Evolutionary conservation across 2,329 filamentous ascomycete genomes (phyloP).

Genomic region (Fusarium tuaranense): DNA sequence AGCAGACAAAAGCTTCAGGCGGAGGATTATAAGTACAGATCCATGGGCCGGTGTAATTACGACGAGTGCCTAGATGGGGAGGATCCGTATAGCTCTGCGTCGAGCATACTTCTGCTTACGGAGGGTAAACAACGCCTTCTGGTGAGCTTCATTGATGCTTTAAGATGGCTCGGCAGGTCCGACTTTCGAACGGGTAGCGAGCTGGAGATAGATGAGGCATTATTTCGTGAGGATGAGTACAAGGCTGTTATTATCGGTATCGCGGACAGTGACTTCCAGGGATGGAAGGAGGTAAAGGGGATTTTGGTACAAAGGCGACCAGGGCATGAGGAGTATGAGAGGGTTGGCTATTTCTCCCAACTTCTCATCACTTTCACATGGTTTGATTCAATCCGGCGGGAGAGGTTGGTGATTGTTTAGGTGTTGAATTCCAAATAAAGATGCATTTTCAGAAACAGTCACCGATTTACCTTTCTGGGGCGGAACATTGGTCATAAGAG

Average conservation of each 20-base stretch:
- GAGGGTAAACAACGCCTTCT: not conserved
- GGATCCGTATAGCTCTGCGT: not conserved
- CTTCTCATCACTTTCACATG: not conserved
- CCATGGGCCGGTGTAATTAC: not conserved
- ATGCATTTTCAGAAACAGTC: not conserved
- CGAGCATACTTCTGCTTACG: not conserved
- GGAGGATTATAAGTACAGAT: not conserved
- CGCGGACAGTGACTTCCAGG: not conserved
- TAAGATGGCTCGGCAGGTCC: not conserved
- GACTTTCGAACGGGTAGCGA: not conserved
- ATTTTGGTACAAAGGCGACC: not conserved
- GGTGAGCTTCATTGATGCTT: not conserved
- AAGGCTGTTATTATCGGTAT: not conserved
- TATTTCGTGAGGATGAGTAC: not conserved
- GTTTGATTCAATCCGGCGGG: not conserved
- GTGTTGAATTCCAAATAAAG: accelerated
- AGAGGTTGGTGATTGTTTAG: not conserved
- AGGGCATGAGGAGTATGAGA: not conserved
- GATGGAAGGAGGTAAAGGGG: not conserved
- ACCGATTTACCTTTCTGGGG: not conserved
- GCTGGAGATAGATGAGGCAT: not conserved
- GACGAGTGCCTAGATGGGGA: not conserved
- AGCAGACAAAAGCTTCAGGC: not conserved
- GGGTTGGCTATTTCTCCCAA: not conserved
- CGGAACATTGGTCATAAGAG: not conserved